Evolutionary conservation across 352 stramenopile genomes (phyloP), one percentile per base, ranked within the genome.

Genomic region (Phytophthora colocasiae): DNA sequence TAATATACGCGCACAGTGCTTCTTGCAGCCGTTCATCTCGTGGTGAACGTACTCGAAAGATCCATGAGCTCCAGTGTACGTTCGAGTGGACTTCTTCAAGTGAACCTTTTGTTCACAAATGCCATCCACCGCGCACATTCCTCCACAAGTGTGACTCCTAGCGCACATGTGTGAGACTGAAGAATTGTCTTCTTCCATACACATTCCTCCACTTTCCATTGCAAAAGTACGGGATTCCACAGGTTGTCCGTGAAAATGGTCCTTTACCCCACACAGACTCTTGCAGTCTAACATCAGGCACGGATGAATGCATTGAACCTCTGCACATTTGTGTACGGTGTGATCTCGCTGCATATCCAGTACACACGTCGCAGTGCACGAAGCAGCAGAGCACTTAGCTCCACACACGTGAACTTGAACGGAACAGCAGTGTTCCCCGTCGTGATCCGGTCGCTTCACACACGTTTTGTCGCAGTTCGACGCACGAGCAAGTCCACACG

Each of bases 11-110:
- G 64, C 62, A 22, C 82, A 91, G 31, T 77, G 76, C 55, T 87
- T 88, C 22, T 84, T 83, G 9, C 53, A 65, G 7, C 80, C 82
- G 44, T 91, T 91, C 84, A 92, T 91, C 41, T 90, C 84, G 40
- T 92, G 75, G 12, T 72, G 80, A 11, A 78, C 78, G 53, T 89
- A 90, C 38, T 83, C 62, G 29, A 92, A 91, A 2, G 71, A 71
- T 1, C 74, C 72, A 6, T 78, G 76, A 11, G 46, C 65, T 8
- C 80, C 84, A 2, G 55, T 48, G 54, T 87, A 91, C 17, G 61
- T 89, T 41, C 79, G 78, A 15, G 75, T 50, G 2, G 70, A 80
- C 40, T 85, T 71, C 48, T 87, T 86, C 26, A 89, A 45, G 19
- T 85, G 67, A 56, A 91, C 77, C 8, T 91, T 80, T 34, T 89